Conservation (phyloP, 2,329 filamentous ascomycete species). For the Alternaria angustiovoidea region DNA sequence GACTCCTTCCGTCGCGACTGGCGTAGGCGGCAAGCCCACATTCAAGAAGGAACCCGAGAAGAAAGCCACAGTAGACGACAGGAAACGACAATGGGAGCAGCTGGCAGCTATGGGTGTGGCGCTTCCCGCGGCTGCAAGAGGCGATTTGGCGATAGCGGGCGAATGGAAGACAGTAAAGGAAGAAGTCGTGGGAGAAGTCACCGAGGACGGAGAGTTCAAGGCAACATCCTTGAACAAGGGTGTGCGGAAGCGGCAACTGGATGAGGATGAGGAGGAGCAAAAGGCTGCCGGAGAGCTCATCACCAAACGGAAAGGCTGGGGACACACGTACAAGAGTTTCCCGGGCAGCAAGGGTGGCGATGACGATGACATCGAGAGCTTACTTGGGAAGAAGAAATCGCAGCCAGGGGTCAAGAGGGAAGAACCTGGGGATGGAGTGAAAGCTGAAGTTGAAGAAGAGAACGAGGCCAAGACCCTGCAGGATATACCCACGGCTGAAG, state of each 20-base stretch:
- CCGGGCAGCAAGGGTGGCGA: slow-evolving; percentile 58
- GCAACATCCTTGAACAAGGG: slow-evolving; percentile 59
- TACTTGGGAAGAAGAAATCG: slow-evolving; percentile 53
- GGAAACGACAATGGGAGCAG: slow-evolving; percentile 86
- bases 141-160: slow-evolving; percentile 85
- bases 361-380: slow-evolving; percentile 73
- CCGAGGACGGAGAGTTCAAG: slow-evolving; percentile 57
- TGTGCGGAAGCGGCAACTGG: slow-evolving; percentile 68
- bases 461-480: slow-evolving; percentile 27
- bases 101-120: slow-evolving; percentile 86
- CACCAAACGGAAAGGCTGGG: slow-evolving; percentile 54
- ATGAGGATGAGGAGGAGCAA: slow-evolving; percentile 68
- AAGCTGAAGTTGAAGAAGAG: slow-evolving; percentile 29
- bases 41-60: slow-evolving; percentile 49
- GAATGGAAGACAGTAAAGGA: slow-evolving; percentile 79
- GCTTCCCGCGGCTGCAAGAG: slow-evolving; percentile 78
- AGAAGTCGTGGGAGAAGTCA: slow-evolving; percentile 53
- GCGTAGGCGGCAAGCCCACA: slow-evolving; percentile 32
- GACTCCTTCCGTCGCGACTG: slow-evolving; percentile 42
- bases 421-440: slow-evolving; percentile 46
- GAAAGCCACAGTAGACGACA: slow-evolving; percentile 67
- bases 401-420: slow-evolving; percentile 52
- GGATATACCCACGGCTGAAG: slow-evolving; percentile 42
- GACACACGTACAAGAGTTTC: slow-evolving; percentile 56
- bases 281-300: slow-evolving; percentile 62